Base-by-base conservation (phyloP, 768 basidiomycete species). In the Termitomyces bulborhizus region DNA sequence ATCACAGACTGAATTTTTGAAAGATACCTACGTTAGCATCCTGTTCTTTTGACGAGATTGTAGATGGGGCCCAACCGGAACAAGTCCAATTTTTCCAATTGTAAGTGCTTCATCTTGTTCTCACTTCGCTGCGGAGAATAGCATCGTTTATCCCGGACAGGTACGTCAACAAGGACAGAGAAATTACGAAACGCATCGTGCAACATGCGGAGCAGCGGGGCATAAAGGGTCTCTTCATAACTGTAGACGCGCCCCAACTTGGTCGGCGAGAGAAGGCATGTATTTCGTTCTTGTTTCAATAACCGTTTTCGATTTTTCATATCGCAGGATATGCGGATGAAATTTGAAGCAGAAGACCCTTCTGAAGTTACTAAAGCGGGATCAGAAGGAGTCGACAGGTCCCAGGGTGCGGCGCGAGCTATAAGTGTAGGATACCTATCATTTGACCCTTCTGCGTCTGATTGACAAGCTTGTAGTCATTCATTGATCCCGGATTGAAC, bases 181-280 rank as follows among this genome's bases (percentile, higher is more conserved):
- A 78, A 31, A 83, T 93, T 57, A 97, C 95, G 5, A 85, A 87
- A 69, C 82, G 85, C 55, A 83, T 93, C 50, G 90, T 98, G 0
- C 83, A 90, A 62, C 91, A 96, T 60, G 97, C 97, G 1, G 93
- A 95, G 70, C 74, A 79, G 59, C 83, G 93, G 27, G 96, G 96
- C 2, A 82, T 99, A 65, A 95, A 93, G 68, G 96, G 80, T 3
- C 74, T 98, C 12, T 98, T 98, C 70, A 97, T 98, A 67, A 98
- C 96, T 0, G 96, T 98, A 27, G 96, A 98, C 71, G 96, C 96
- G 0, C 96, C 96, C 6, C 94, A 97, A 62, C 84, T 98, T 9
- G 96, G 96, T 43, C 82, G 94, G 12, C 81, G 95, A 56, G 94
- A 96, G 68, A 94, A 95, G 72, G 83, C 74, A 53, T 42, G 8